A percentile compares a stretch with the other conserved stretches of the same genome.
Evolutionary conservation across 1,284 basidiomycete genomes (phyloP).

Genomic region (Porogramme epimiltina): DNA sequence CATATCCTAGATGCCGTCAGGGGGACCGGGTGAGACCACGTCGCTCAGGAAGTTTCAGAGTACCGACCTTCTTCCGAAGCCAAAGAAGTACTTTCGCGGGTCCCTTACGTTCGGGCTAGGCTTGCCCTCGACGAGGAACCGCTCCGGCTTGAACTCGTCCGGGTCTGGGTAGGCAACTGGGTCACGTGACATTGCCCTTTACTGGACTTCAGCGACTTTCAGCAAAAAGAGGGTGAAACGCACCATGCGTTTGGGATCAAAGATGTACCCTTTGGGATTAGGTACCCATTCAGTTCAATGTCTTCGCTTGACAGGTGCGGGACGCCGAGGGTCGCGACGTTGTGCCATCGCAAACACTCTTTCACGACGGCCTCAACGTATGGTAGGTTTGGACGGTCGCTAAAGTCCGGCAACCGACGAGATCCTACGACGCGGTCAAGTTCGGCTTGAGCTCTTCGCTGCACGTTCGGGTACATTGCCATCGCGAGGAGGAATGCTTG

Average conservation of each 20-base stretch:
- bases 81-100: slow-evolving; percentile 18
- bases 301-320: slow-evolving; percentile 14
- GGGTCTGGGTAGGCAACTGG: slow-evolving; percentile 19
- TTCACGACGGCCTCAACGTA: slow-evolving; percentile 35
- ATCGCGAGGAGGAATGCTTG: slow-evolving; percentile 31
- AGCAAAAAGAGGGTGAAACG: background rate
- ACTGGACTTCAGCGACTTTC: background rate
- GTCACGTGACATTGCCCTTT: slow-evolving; percentile 20
- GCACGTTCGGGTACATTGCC: slow-evolving; percentile 30
- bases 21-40: too few relatives aligned
- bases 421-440: slow-evolving; percentile 31
- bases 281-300: slow-evolving; percentile 22
- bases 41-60: too few relatives aligned
- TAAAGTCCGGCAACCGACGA: slow-evolving; percentile 31
- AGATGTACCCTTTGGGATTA: slow-evolving; percentile 21
- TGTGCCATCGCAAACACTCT: slow-evolving; percentile 35
- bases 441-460: slow-evolving; percentile 31
- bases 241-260: slow-evolving; percentile 17
- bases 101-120: slow-evolving; percentile 11
- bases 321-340: slow-evolving; percentile 14
- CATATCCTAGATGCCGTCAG: slow-evolving; percentile 9
- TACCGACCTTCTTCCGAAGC: slow-evolving; percentile 23
- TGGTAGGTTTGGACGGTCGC: slow-evolving; percentile 29
- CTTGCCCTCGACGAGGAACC: slow-evolving; percentile 21
- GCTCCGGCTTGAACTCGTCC: slow-evolving; percentile 18